Evolutionary conservation across 768 basidiomycete genomes (phyloP), one percentile per base, ranked within the genome.

Genomic region (Xanthoconium stramineum): DNA sequence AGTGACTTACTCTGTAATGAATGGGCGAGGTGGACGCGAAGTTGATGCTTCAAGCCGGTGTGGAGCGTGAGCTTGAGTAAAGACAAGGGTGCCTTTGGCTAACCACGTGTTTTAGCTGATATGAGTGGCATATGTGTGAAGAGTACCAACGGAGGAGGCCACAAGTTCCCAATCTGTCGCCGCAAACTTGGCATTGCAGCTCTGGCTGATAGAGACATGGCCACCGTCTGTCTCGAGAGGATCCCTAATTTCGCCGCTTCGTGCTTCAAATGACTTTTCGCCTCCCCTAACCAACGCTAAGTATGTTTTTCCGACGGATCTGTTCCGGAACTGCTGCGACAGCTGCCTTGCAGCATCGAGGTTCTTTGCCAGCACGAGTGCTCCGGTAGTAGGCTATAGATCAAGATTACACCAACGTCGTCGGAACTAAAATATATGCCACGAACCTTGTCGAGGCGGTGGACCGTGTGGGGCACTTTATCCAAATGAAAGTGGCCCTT

Each of bases 21-120:
- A 47, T 78, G 73, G 2, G 86, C 78, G 33, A 84, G 65, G 57
- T 89, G 87, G 14, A 86, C 73, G n/a, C 87, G 80, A 33, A 89
- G 78, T 61, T 89, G 87, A 55, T 89, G 87, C 66, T 88, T 88
- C 52, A 81, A 68, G 5, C 86, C 87, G 15, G 87, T 88, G 48
- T 80, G 69, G 19, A 86, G 75, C 12, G 72, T 75, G 15, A 89
- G 73, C 38, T 75, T 76, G 39, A 89, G 68, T 48, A 89, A 75
- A 2, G 84, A 81, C 30, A 88, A 52, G 19, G 85, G 84, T 4
- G 69, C 75, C 44, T 53, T 69, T 59, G 53, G 76, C 75, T 75
- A 47, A 49, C 48, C 53, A 47, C 47, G 36, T 57, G 62, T 69
- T 74, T 78, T 42, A 47, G 40, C 24, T 51, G 52, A 66, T 61